Conservation (phyloP, 2,329 filamentous ascomycete genomes). For the Aspergillus sp. region DNA sequence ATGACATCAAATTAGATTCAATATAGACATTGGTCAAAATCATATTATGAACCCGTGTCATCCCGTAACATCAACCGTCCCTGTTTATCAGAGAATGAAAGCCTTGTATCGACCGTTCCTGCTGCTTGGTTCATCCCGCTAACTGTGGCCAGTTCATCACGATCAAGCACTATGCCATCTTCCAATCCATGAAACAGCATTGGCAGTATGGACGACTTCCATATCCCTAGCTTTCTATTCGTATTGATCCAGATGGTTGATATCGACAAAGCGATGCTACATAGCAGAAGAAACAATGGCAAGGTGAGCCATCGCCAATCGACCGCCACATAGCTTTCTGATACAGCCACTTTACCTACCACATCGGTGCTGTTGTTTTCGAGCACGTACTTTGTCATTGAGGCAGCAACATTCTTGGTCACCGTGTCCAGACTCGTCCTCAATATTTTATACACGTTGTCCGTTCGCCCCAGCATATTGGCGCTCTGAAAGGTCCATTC, state of each 20-base stretch:
- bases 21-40: no score
- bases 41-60: no score
- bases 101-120: not conserved
- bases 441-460: not conserved
- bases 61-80: not conserved
- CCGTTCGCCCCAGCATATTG: no score
- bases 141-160: not conserved
- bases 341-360: not conserved
- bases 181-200: not conserved
- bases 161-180: not conserved
- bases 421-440: not conserved
- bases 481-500: not conserved
- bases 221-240: not conserved
- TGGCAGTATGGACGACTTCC: not conserved
- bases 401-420: not conserved
- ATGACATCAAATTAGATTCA: no score
- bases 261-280: not conserved
- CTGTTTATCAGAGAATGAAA: not conserved
- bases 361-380: not conserved
- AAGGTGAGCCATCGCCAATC: not conserved
- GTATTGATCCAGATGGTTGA: not conserved
- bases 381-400: not conserved
- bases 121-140: not conserved
- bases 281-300: not conserved
- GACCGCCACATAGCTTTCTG: not conserved